Base-by-base conservation (phyloP, 1,284 basidiomycete genomes). In the Sporisorium scitamineum region DNA sequence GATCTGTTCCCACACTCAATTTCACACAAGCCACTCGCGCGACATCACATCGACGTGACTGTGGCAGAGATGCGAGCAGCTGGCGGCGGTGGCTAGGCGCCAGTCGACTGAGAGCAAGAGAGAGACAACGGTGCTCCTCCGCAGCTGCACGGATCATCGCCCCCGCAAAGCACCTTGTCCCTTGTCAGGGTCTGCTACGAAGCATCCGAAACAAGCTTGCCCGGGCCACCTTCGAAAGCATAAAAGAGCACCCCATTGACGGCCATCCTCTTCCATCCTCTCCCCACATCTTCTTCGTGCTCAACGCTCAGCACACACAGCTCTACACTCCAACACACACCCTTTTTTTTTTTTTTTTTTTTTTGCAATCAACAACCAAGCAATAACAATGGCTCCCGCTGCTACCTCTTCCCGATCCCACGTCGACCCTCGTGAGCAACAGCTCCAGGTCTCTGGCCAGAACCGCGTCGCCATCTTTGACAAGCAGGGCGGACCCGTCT, bases 401-500 rank as follows among this genome's bases (percentile, higher is more conserved):
- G 62, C 72, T 44, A 76, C 67, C 50, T 61, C 63, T 3, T 34
- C 48, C 47, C 52, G 50, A 2, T 70, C 72, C 5, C 58, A 37
- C 31, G 54, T 51, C 34, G 79, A 80, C 53, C 63, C 77, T 20
- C 70, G 79, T 13, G 79, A 80, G 70, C 69, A 66, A 20, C 52
- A 79, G 54, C 63, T 80, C 27, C 53, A 76, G 34, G 42, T 82
- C 44, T 69, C 71, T 1, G 67, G 70, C 20, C 50, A 63, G 27
- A 72, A 76, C 54, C 74, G 61, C 1, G 80, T 66, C 47, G 80
- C 80, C 54, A 71, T 80, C 68, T 80, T 76, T 32, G 62, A 74
- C 60, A 65, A 82, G 70, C 55, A 82, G 54, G 78, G 78, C 24
- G 78, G 80, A 18, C 74, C 77, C 29, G 68, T 81, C 48, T 64